A percentile compares a stretch with the other conserved stretches of the same genome.
Conservation (phyloP, 148 eudicot genomes). For the Rhododendron griersonianum region DNA sequence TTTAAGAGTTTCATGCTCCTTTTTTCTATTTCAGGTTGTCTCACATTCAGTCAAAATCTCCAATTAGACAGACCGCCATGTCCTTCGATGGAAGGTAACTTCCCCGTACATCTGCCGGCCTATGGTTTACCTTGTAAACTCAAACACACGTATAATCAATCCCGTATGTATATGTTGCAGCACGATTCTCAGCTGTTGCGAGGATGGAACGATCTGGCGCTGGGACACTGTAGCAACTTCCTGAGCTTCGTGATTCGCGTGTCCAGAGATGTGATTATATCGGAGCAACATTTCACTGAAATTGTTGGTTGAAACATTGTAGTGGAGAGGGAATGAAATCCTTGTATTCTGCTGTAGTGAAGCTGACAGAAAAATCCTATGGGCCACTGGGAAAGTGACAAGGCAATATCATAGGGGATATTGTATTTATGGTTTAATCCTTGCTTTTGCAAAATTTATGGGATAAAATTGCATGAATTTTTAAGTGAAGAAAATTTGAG, state of each 20-base stretch:
- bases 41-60: constrained; percentile 77
- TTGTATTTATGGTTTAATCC: neutral
- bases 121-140: neutral
- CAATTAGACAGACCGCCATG: constrained; percentile 94
- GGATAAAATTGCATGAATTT: neutral
- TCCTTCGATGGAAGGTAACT: constrained; percentile 94
- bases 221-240: constrained; percentile 75
- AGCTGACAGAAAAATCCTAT: neutral
- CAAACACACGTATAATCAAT: neutral
- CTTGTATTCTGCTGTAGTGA: neutral
- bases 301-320: neutral
- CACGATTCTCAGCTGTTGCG: constrained; percentile 88
- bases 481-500: neutral
- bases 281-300: neutral
- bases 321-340: neutral
- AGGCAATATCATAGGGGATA: neutral
- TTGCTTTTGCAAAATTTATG: neutral
- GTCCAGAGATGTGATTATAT: neutral
- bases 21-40: constrained; percentile 45
- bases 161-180: constrained; percentile 36
- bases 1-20: neutral
- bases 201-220: constrained; percentile 96
- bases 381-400: neutral
- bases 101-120: neutral
- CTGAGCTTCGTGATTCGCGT: neutral